Evolutionary conservation across 495 filamentous ascomycete species (phyloP).

Genomic region (Pyrenula massariospora): DNA sequence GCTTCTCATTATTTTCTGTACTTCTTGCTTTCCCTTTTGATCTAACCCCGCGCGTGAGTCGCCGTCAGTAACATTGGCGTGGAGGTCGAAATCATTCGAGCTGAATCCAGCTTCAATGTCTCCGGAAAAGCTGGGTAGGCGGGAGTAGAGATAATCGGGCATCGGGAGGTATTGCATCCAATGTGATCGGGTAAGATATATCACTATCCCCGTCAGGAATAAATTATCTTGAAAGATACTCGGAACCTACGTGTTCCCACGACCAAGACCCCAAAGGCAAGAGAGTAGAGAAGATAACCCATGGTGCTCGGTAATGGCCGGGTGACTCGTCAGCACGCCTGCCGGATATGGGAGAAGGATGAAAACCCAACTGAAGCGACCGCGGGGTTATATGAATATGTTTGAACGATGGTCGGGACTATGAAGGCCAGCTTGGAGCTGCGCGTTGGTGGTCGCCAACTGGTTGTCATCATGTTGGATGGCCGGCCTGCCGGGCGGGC

Average conservation of each 20-base stretch:
- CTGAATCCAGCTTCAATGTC: slow-evolving; percentile 82
- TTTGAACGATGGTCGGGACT: slow-evolving; percentile 3
- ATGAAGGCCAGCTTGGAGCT: neutral
- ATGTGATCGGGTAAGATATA: slow-evolving; percentile 66
- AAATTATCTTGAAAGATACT: neutral
- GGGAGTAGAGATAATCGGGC: slow-evolving; percentile 56
- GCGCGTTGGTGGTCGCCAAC: neutral
- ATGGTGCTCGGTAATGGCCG: slow-evolving; percentile 24
- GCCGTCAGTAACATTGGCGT: slow-evolving; percentile 61
- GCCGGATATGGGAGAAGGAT: neutral
- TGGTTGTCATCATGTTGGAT: neutral
- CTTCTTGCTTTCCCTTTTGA: slow-evolving; percentile 61
- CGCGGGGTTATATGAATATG: neutral
- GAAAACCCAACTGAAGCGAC: neutral
- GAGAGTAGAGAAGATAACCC: slow-evolving; percentile 68
- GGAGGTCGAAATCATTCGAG: slow-evolving; percentile 68
- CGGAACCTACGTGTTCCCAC: slow-evolving; percentile 42
- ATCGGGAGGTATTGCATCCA: slow-evolving; percentile 56
- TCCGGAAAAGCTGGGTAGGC: slow-evolving; percentile 61
- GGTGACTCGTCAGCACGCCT: neutral
- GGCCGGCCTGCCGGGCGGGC: no score
- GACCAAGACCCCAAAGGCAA: slow-evolving; percentile 52
- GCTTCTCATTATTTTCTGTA: slow-evolving; percentile 78
- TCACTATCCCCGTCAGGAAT: slow-evolving; percentile 26
- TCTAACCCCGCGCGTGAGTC: slow-evolving; percentile 76